Percentiles rank a stretch among this genome's conserved stretches.
Conservation (phyloP, 2,329 filamentous ascomycete species). For the Arthrobotrys entomopaga region DNA sequence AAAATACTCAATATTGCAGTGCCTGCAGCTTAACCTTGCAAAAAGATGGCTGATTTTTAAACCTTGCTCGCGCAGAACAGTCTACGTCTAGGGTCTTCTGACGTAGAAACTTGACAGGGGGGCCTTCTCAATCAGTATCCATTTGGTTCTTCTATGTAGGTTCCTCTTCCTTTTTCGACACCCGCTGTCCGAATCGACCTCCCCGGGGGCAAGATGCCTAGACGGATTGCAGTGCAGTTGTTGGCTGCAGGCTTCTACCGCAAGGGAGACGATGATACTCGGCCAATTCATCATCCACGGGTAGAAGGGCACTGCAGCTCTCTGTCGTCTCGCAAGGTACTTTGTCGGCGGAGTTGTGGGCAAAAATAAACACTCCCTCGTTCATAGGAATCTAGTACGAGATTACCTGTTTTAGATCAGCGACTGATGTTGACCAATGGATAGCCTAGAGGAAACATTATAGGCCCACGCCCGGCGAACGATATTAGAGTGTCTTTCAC, state of each 20-base stretch:
- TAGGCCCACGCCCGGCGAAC: conserved; percentile 52
- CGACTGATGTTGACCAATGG: conserved; percentile 55
- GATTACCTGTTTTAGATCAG: conserved; percentile 55
- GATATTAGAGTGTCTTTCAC: conserved; percentile 51
- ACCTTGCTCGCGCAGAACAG: conserved; percentile 40
- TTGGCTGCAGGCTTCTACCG: conserved; percentile 16
- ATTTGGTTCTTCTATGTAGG: conserved; percentile 30
- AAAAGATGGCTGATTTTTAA: conserved; percentile 51
- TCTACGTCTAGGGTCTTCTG: conserved; percentile 44
- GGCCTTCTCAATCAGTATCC: conserved; percentile 1
- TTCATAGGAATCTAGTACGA: conserved; percentile 36
- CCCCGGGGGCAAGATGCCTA: conserved; percentile 33
- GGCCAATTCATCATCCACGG: conserved; percentile 45
- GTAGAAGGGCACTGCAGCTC: conserved; percentile 13
- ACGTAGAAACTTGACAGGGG: conserved; percentile 54
- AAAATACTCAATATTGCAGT: conserved; percentile 51
- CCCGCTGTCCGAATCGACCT: conserved; percentile 36
- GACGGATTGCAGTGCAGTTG: conserved; percentile 25
- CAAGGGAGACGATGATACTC: conserved; percentile 25
- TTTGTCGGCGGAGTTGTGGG: conserved; percentile 20
- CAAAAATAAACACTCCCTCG: conserved; percentile 27
- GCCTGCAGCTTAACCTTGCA: conserved; percentile 53
- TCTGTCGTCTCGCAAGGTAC: not conserved
- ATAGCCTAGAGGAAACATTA: conserved; percentile 51
- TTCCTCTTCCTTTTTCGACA: conserved; percentile 36